Evolutionary conservation across 805 yeast species (phyloP).

Genomic region (Cyberlindnera xishuangbannaensis): DNA sequence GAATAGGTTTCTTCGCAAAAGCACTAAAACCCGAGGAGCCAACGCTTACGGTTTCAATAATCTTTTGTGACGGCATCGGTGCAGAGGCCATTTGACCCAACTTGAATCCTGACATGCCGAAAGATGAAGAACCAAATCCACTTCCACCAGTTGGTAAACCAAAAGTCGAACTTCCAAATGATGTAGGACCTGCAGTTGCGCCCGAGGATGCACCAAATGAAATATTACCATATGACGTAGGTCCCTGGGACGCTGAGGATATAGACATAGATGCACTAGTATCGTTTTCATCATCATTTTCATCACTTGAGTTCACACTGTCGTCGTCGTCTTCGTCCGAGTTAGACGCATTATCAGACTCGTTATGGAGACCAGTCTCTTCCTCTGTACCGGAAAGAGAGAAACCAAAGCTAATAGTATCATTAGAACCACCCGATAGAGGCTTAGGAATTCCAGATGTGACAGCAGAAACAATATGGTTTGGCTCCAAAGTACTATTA

Average conservation of each 20-base stretch:
- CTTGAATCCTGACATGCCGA: slow-evolving; percentile 4
- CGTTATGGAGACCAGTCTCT: background rate
- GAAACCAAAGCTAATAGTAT: slow-evolving; percentile 6
- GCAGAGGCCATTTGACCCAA: slow-evolving; percentile 1
- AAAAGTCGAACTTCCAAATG: slow-evolving; percentile 2
- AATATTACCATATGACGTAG: too few relatives aligned
- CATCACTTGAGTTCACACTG: slow-evolving; percentile 5
- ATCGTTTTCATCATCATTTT: too few relatives aligned
- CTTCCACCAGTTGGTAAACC: background rate
- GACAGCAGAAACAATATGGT: too few relatives aligned
- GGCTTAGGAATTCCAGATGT: background rate
- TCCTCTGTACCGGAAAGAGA: slow-evolving; percentile 6
- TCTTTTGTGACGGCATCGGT: background rate
- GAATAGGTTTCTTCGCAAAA: slow-evolving; percentile 11
- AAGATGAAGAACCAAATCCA: slow-evolving; percentile 8
- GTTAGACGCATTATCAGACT: slow-evolving; percentile 5
- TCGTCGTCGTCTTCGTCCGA: slow-evolving; percentile 7
- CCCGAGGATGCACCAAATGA: background rate
- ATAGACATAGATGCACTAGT: too few relatives aligned
- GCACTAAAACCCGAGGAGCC: slow-evolving; percentile 15
- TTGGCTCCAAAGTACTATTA: too few relatives aligned
- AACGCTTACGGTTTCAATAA: background rate
- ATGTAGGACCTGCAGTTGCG: background rate
- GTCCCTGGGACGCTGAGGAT: too few relatives aligned
- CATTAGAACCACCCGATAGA: background rate